Base-by-base conservation (phyloP, 2,329 filamentous ascomycete genomes). In the Ceratocystis cubensis region DNA sequence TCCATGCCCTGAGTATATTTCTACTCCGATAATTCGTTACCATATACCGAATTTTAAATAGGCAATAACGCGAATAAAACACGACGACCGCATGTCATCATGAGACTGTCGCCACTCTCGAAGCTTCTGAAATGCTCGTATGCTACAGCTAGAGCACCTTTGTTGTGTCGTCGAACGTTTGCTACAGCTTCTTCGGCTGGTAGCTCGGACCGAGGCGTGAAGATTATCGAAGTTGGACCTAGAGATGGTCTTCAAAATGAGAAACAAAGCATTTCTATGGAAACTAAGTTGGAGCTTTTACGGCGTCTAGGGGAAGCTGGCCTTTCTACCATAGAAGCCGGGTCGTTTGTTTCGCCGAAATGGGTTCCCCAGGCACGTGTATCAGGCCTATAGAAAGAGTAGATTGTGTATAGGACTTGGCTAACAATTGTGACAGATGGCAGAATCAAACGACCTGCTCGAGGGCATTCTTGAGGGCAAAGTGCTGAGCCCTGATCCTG, bases 241-340 rank as follows among this genome's bases (percentile, higher is more conserved):
- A 82, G 90, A 70, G 90, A 95, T 78, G 90, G 90, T n/a, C 77
- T 95, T 65, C 90, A 96, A 74, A 95, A 94, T 73, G 88, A 94
- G 78, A 88, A 88, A 76, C 83, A 79, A 69, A 80, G 80, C 33
- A 87, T 95, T 69, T 79, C 88, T 0, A 78, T 89, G 10, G 79
- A 81, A 5, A 91, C 86, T 1, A 95, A 95, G 75, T 82, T 93
- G 66, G 84, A 91, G 70, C 76, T 95, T 65, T 88, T 95, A 48
- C 81, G 86, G 70, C 79, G 83, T 68, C 77, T 95, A 69, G 83
- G 85, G 44, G 77, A 78, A 69, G 88, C 88, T 0, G 90, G 90
- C 0, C 74, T 94, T 53, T 77, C 78, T 5, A 85, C 85, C 2
- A 93, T 95, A 69, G 90, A 95, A 75, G 86, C 88, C 20, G 91